Evolutionary conservation across 176 grass and related monocot genomes (phyloP).

Genomic region (Bothriochloa decipiens): DNA sequence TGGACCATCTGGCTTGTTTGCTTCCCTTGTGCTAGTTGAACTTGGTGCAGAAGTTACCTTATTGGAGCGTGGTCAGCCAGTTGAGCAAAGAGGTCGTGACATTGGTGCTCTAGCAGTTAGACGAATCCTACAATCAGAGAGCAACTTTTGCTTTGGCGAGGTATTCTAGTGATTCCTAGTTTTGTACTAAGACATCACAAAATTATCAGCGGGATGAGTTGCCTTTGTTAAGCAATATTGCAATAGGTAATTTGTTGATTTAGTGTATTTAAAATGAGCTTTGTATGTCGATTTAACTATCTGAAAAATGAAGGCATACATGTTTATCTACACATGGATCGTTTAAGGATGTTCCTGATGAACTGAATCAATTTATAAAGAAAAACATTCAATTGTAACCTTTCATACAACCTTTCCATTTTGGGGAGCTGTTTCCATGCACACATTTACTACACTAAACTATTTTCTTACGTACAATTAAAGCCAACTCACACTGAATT

Average conservation of each 20-base stretch:
- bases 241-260: slow-evolving; percentile 29
- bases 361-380: slow-evolving; percentile 1
- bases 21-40: slow-evolving; percentile 88
- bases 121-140: slow-evolving; percentile 73
- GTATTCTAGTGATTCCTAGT: slow-evolving; percentile 56
- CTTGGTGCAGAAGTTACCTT: slow-evolving; percentile 91
- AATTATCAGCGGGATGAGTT: background rate
- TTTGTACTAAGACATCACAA: slow-evolving; percentile 11
- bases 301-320: slow-evolving; percentile 17
- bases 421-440: background rate
- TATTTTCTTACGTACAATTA: background rate
- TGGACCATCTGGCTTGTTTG: slow-evolving; percentile 91
- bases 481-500: background rate
- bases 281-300: slow-evolving; percentile 25
- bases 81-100: slow-evolving; percentile 92
- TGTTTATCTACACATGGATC: slow-evolving; percentile 20
- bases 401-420: background rate
- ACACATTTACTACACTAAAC: background rate
- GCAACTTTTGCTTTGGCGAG: slow-evolving; percentile 99
- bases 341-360: slow-evolving; percentile 22
- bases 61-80: slow-evolving; percentile 90
- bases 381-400: slow-evolving; percentile 10
- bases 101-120: slow-evolving; percentile 96
- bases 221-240: background rate
- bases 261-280: background rate